These are phyloP conservation scores for Candida xyloterini DNA, from an alignment of 805 yeast genomes.

Conservation along the genomic window DNA sequence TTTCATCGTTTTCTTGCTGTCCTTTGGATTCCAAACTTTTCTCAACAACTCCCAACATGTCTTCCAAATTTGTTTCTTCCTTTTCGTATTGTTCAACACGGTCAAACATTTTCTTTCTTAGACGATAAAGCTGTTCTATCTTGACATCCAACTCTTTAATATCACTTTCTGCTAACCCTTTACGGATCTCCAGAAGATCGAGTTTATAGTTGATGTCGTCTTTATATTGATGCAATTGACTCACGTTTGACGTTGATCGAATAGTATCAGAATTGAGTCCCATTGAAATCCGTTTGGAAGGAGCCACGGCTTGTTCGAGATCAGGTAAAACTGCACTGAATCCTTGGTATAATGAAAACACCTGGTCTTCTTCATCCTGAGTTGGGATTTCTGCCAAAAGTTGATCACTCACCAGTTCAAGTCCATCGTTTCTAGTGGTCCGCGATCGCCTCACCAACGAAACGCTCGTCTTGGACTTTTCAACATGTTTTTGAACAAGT, in stretches of 20 bases:
- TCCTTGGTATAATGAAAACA: slow-evolving; percentile 65
- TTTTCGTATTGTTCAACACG: slow-evolving; percentile 59
- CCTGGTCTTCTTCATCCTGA: slow-evolving; percentile 9
- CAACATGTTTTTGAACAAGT: slow-evolving; percentile 23
- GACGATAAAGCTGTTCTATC: slow-evolving; percentile 47
- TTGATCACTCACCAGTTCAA: slow-evolving; percentile 59
- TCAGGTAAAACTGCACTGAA: slow-evolving; percentile 58
- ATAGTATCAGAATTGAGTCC: slow-evolving; percentile 43
- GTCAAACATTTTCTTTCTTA: slow-evolving; percentile 54
- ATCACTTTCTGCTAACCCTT: slow-evolving; percentile 62
- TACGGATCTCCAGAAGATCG: slow-evolving; percentile 58
- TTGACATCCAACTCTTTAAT: slow-evolving; percentile 60
- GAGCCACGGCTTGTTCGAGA: slow-evolving; percentile 40
- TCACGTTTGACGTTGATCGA: slow-evolving; percentile 40
- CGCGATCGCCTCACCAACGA: slow-evolving; percentile 16
- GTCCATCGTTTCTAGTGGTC: slow-evolving; percentile 34
- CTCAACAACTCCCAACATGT: slow-evolving; percentile 41
- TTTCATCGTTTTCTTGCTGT: slow-evolving; percentile 15
- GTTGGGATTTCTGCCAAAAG: slow-evolving; percentile 52
- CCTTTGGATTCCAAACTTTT: slow-evolving; percentile 36
- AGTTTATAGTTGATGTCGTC: slow-evolving; percentile 42
- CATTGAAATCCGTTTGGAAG: slow-evolving; percentile 30
- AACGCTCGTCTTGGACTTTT: slow-evolving; percentile 10
- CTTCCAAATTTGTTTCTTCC: slow-evolving; percentile 55
- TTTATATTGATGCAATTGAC: slow-evolving; percentile 37